Evolutionary conservation across 768 basidiomycete species (phyloP).

Genomic region (Naganishia friedmannii): DNA sequence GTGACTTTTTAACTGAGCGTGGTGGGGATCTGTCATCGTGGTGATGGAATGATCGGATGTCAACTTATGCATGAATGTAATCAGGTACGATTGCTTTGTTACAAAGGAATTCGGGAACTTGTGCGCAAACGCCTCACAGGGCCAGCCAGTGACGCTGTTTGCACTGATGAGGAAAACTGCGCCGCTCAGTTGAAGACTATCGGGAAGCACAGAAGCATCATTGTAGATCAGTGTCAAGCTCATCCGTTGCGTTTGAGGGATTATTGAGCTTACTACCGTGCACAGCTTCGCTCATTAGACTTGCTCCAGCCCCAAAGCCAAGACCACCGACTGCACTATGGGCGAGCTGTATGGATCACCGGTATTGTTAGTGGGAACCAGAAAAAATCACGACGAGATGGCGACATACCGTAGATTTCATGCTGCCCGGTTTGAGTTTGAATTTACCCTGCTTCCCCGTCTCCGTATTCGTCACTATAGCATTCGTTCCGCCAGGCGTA

Average conservation of each 20-base stretch:
- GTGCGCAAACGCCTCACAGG: too few species aligned
- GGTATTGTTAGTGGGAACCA: not conserved
- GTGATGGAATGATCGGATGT: not conserved
- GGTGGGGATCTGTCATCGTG: slow-evolving; percentile 14
- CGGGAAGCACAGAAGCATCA: too few species aligned
- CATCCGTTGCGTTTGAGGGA: not conserved
- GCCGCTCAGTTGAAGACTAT: not conserved
- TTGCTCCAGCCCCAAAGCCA: slow-evolving; percentile 9
- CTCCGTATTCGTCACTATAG: slow-evolving; percentile 10
- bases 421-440: slow-evolving; percentile 15
- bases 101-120: too few species aligned
- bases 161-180: not conserved
- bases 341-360: slow-evolving; percentile 10
- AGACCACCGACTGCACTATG: slow-evolving; percentile 29
- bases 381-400: not conserved
- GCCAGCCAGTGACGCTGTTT: too few species aligned
- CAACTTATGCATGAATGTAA: not conserved
- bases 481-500: slow-evolving; percentile 8
- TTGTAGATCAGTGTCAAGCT: not conserved
- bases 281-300: not conserved
- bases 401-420: slow-evolving; percentile 7
- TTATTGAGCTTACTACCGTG: not conserved
- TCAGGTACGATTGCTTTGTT: too few species aligned
- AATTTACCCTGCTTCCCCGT: slow-evolving; percentile 18
- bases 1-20: slow-evolving; percentile 4